Percentiles rank a stretch among this genome's conserved stretches.
Conservation (phyloP, 108 stramenopile species). For the Licmophora abbreviata region DNA sequence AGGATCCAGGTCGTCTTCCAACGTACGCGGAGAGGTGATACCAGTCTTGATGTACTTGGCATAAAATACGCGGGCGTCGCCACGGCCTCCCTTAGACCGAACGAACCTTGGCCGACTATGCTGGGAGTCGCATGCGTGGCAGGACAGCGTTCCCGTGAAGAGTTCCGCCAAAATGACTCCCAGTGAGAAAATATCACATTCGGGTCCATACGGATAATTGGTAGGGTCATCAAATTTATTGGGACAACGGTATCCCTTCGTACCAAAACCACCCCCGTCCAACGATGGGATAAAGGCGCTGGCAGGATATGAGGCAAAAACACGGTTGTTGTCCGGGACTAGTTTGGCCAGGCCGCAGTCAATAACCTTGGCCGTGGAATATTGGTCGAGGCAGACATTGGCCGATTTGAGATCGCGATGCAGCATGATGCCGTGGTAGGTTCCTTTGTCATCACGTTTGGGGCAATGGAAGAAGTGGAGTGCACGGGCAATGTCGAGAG, state of each 20-base stretch:
- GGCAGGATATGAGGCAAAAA: no score
- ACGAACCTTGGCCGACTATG: no score
- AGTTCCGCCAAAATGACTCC: slow-evolving; percentile 4
- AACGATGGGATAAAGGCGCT: background rate
- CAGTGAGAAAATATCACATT: slow-evolving; percentile 3
- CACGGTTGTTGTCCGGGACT: background rate
- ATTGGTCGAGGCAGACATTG: slow-evolving; percentile 1
- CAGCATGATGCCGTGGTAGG: background rate
- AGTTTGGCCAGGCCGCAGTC: slow-evolving; percentile 8
- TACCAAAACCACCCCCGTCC: slow-evolving; percentile 2
- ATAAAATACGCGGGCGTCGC: no score
- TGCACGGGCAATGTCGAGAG: slow-evolving; percentile 1
- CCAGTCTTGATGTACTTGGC: no score
- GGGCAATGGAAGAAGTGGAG: slow-evolving; percentile 7
- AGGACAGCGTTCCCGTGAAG: no score
- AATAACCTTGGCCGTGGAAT: slow-evolving; percentile 6
- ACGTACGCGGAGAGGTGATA: no score
- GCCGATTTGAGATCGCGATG: slow-evolving; percentile 5
- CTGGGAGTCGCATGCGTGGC: no score
- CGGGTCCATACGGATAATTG: background rate
- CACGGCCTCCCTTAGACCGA: no score
- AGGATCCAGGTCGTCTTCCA: no score
- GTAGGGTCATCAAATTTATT: no score
- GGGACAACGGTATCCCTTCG: slow-evolving; percentile 4
- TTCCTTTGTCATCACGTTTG: no score